These are phyloP conservation scores for Skeletonema menzelii DNA, from an alignment of 108 stramenopile genomes.

Conservation along the genomic window DNA sequence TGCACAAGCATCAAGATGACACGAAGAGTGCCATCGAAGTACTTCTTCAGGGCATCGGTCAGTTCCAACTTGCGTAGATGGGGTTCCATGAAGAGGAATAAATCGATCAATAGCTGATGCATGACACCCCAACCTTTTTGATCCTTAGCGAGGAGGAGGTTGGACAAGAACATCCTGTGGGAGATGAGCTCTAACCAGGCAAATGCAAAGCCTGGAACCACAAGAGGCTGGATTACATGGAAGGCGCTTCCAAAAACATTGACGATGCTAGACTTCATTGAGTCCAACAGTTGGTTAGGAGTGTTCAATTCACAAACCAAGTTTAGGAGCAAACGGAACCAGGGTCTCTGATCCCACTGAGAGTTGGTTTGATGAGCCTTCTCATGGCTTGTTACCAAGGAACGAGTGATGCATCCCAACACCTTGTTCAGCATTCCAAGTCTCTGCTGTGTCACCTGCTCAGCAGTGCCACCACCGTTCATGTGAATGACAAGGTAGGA, in stretches of 20 bases:
- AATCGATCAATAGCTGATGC: conserved; percentile 95
- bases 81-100: conserved; percentile 94
- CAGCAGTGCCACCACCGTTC: conserved; percentile 62
- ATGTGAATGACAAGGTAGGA: conserved; percentile 84
- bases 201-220: conserved; percentile 94
- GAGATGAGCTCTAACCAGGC: conserved; percentile 98
- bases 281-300: conserved; percentile 79
- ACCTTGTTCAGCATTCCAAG: conserved; percentile 91
- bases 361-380: conserved; percentile 41
- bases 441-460: conserved; percentile 70
- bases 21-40: conserved; percentile 97
- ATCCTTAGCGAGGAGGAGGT: conserved; percentile 83
- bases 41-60: conserved; percentile 84
- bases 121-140: conserved; percentile 94
- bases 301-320: conserved; percentile 92
- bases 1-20: conserved; percentile 97
- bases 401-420: conserved; percentile 76
- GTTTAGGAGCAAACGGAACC: conserved; percentile 95
- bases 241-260: conserved; percentile 92
- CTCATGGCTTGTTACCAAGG: conserved; percentile 81
- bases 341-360: conserved; percentile 95
- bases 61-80: conserved; percentile 83
- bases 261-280: conserved; percentile 73
- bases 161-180: conserved; percentile 95
- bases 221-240: conserved; percentile 94